phyloP scores from a whole-genome alignment of 2,329 filamentous ascomycete species.

The Intubia oerlemansii region DNA sequence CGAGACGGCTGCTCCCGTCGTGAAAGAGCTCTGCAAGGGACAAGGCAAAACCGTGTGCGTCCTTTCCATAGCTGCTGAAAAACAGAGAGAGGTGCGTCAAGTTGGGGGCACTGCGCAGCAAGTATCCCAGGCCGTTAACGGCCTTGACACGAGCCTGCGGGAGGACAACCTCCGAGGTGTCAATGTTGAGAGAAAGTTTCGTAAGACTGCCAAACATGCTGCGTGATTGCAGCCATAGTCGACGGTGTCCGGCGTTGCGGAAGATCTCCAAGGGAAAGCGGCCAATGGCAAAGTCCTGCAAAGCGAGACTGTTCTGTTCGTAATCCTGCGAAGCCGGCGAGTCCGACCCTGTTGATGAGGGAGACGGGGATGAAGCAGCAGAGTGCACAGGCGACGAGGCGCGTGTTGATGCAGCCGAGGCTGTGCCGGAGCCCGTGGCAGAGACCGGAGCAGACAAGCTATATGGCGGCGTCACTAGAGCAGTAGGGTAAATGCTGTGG shows the following conservation, averaged over 20 bases:
- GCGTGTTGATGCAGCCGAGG: conserved; percentile 3
- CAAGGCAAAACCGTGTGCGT: no score
- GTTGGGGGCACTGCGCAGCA: conserved; percentile 19
- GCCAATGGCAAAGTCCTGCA: conserved; percentile 19
- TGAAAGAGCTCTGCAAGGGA: no score
- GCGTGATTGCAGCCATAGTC: conserved; percentile 20
- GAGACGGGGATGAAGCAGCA: conserved; percentile 2
- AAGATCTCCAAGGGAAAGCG: conserved; percentile 22
- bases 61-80: no score
- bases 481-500: no score
- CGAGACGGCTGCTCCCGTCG: no score
- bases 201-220: conserved; percentile 19
- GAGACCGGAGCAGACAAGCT: conserved; percentile 1
- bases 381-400: conserved; percentile 2
- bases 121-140: conserved; percentile 20
- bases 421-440: no score
- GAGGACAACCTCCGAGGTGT: conserved; percentile 16
- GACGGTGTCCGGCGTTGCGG: conserved; percentile 15
- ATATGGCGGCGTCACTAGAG: no score
- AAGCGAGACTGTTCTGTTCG: background rate
- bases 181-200: conserved; percentile 18
- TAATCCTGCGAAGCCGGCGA: background rate
- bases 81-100: conserved; percentile 18
- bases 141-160: conserved; percentile 18
- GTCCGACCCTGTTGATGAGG: conserved; percentile 2